These are phyloP conservation scores for Phlebopus sp. DNA, from an alignment of 1,284 basidiomycete species.

Conservation along the genomic window DNA sequence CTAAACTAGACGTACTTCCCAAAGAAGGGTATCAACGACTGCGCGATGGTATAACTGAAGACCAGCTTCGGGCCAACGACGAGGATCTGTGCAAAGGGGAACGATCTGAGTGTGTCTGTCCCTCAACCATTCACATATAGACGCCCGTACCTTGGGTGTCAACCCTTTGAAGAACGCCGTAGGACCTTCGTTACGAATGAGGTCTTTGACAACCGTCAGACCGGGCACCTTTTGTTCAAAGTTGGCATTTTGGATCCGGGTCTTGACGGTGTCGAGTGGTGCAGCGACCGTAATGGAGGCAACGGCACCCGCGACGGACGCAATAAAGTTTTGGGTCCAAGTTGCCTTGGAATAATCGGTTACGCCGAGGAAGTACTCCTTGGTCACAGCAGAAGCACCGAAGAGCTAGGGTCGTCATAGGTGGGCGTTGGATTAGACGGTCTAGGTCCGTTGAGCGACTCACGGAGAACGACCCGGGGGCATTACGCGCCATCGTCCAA, in stretches of 20 bases:
- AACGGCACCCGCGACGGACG: slow-evolving; percentile 91
- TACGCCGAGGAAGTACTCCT: slow-evolving; percentile 90
- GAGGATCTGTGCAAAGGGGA: slow-evolving; percentile 59
- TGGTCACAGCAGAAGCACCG: slow-evolving; percentile 92
- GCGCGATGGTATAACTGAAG: slow-evolving; percentile 97
- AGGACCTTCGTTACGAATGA: slow-evolving; percentile 84
- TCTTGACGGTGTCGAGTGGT: slow-evolving; percentile 95
- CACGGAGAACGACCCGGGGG: slow-evolving; percentile 93
- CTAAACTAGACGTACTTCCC: slow-evolving; percentile 74
- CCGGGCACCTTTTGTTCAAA: slow-evolving; percentile 93
- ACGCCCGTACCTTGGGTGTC: slow-evolving; percentile 77
- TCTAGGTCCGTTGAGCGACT: slow-evolving; percentile 30
- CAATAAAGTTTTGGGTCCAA: slow-evolving; percentile 94
- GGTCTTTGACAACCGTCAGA: slow-evolving; percentile 82
- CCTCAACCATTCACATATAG: neutral
- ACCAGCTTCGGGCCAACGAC: slow-evolving; percentile 98
- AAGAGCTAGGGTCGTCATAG: slow-evolving; percentile 63
- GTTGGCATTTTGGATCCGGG: slow-evolving; percentile 97
- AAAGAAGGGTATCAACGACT: slow-evolving; percentile 93
- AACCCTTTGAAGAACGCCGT: slow-evolving; percentile 96
- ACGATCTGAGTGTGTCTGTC: neutral
- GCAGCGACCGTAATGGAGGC: slow-evolving; percentile 96
- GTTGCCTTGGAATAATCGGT: slow-evolving; percentile 90
- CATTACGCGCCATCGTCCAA: slow-evolving; percentile 98
- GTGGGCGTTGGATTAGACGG: neutral